Evolutionary conservation across 805 yeast species (phyloP).

Genomic region (Pichia thaimueangensis): DNA sequence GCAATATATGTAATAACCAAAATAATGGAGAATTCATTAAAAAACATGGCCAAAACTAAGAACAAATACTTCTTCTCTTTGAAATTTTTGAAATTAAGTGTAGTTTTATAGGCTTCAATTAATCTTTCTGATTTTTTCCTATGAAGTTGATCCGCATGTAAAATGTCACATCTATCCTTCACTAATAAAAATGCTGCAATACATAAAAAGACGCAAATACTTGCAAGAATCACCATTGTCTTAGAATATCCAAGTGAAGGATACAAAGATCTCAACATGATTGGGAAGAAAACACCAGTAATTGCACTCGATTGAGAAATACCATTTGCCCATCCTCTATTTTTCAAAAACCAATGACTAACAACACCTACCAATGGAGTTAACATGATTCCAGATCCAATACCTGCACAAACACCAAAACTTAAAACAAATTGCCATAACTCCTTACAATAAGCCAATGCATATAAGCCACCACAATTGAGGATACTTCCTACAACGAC

Average conservation of each 20-base stretch:
- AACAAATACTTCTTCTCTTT: conserved; percentile 33
- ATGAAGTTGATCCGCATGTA: conserved; percentile 18
- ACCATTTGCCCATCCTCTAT: conserved; percentile 52
- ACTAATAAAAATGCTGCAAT: conserved; percentile 32
- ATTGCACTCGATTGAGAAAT: conserved; percentile 45
- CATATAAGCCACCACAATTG: conserved; percentile 21
- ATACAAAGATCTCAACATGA: conserved; percentile 45
- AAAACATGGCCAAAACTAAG: conserved; percentile 37
- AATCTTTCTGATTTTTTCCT: conserved; percentile 15
- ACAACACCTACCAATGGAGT: conserved; percentile 59
- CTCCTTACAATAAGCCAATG: conserved; percentile 39
- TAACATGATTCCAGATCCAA: conserved; percentile 55
- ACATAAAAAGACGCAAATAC: conserved; percentile 38
- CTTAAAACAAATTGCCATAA: conserved; percentile 59
- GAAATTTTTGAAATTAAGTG: conserved; percentile 35
- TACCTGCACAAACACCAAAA: conserved; percentile 51
- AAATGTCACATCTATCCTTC: conserved; percentile 35
- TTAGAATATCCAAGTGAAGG: conserved; percentile 46
- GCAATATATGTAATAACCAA: background rate
- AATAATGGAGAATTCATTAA: no score
- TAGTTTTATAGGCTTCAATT: conserved; percentile 18
- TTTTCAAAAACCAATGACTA: conserved; percentile 58
- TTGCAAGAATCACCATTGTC: conserved; percentile 47
- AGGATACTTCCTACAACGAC: conserved; percentile 42
- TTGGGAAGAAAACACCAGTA: conserved; percentile 49